Conservation (phyloP, 2,329 filamentous ascomycete genomes). For the Aspergillus flavus region DNA sequence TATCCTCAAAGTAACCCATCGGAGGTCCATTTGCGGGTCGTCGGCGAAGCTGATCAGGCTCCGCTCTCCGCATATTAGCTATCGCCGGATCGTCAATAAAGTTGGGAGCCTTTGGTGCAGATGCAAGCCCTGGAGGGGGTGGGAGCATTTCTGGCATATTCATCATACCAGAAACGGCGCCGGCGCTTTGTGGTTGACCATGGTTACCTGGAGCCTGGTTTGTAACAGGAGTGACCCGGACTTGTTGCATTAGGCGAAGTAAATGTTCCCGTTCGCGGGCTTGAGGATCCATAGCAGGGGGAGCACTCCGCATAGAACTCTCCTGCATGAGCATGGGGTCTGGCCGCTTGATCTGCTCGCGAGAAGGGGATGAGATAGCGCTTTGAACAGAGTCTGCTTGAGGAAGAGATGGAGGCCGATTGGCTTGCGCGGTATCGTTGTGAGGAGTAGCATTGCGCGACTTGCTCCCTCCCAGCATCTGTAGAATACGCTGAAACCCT, state of each 20-base stretch:
- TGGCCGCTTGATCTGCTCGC: constrained; percentile 32
- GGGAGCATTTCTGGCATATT: constrained; percentile 41
- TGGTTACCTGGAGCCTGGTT: constrained; percentile 29
- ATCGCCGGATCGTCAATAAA: constrained; percentile 50
- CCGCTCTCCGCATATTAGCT: constrained; percentile 44
- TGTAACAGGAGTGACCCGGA: constrained; percentile 37
- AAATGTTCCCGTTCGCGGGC: constrained; percentile 76
- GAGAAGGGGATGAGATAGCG: constrained; percentile 35
- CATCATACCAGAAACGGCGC: constrained; percentile 36
- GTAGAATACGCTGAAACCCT: constrained; percentile 79
- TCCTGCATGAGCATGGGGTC: constrained; percentile 36
- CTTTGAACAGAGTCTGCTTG: constrained; percentile 34
- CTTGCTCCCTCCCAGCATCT: constrained; percentile 70
- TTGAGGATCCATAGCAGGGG: constrained; percentile 38
- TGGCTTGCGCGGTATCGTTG: constrained; percentile 36
- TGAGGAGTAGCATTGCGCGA: constrained; percentile 50
- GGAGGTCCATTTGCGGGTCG: constrained; percentile 42
- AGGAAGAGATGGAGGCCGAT: constrained; percentile 32
- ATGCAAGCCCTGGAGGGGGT: constrained; percentile 37
- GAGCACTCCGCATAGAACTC: constrained; percentile 25
- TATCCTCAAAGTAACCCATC: constrained; percentile 45
- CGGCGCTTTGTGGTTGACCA: constrained; percentile 31
- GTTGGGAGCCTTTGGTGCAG: constrained; percentile 37
- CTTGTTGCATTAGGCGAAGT: constrained; percentile 77
- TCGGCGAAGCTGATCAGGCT: constrained; percentile 40